A percentile compares a stretch with the other conserved stretches of the same genome.
phyloP scores from a whole-genome alignment of 2,329 filamentous ascomycete genomes.

The Botrytis medusae region DNA sequence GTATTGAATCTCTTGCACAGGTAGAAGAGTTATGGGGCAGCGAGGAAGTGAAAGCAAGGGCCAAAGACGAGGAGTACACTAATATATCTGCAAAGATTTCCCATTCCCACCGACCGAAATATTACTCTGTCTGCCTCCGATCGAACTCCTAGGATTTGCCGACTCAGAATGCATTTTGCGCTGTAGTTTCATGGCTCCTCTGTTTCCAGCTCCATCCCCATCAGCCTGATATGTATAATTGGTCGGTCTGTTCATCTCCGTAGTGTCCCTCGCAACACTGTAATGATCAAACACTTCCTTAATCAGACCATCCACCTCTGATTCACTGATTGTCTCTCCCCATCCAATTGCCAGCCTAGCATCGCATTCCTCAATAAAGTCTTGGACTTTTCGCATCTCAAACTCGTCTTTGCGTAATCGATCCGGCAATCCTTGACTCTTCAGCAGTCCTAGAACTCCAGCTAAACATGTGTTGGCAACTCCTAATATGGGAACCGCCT shows the following conservation, averaged over 20 bases:
- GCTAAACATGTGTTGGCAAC: constrained; percentile 63
- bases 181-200: background rate
- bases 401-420: constrained; percentile 48
- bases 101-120: constrained; percentile 18
- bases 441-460: constrained; percentile 57
- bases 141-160: background rate
- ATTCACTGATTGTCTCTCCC: constrained; percentile 24
- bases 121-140: constrained; percentile 17
- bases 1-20: background rate
- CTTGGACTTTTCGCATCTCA: constrained; percentile 49
- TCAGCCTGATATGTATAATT: constrained; percentile 47
- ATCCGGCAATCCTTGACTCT: constrained; percentile 52
- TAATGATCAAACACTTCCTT: constrained; percentile 35
- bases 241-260: constrained; percentile 34
- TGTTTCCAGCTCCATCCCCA: constrained; percentile 28
- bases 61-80: background rate
- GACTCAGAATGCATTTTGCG: background rate
- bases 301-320: constrained; percentile 32
- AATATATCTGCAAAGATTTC: constrained; percentile 17
- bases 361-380: constrained; percentile 56
- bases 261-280: constrained; percentile 34
- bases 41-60: background rate
- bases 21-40: too few relatives aligned
- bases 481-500: constrained; percentile 57
- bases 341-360: constrained; percentile 43